Evolutionary conservation across 768 basidiomycete genomes (phyloP), one percentile per base, ranked within the genome.

Genomic region (Chalciporus piperatus): DNA sequence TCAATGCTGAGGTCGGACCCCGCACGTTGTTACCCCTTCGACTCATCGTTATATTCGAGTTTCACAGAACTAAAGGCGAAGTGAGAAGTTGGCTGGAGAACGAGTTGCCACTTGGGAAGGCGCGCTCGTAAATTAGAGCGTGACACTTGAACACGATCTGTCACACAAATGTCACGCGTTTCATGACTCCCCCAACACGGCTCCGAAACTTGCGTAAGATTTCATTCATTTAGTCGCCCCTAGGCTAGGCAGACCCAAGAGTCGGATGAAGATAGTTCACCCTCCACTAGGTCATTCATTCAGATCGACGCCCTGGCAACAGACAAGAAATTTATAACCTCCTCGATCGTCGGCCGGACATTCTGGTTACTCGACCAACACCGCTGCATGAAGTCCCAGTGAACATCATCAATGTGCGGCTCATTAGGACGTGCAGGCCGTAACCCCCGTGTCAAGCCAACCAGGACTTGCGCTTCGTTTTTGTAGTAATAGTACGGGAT

Each of bases 1-100:
- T 92, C 12, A 93, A 70, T 0, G 91, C 91, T 19, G 89, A 92
- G 0, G 87, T 82, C 3, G 92, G 91, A 0, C 92, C 91, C 12
- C 86, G 81, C 39, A 92, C 82, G 52, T 87, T 87, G 65, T 81
- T 80, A 1, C 50, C 32, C 41, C 66, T 57, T 49, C 66, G 56
- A 47, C 68, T 68, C 67, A 70, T 68, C 6, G 25, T 12, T 50
- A 10, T 10, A 23, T 32, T 17, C 19, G 3, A n/a, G 12, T 4
- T 6, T 41, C 27, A 37, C 12, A 22, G 17, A 9, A 5, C 37
- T 39, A 20, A 25, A 27, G 22, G 17, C 12, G 0, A 30, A 11
- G 19, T 1, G 14, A 38, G 25, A 27, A 39, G 38, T 49, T 48
- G 50, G 39, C 9, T 52, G 27, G 14, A 4, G 4, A 17, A 16